Evolutionary conservation across 116 monocot genomes (phyloP).

Genomic region (Dioscorea cayenensis): DNA sequence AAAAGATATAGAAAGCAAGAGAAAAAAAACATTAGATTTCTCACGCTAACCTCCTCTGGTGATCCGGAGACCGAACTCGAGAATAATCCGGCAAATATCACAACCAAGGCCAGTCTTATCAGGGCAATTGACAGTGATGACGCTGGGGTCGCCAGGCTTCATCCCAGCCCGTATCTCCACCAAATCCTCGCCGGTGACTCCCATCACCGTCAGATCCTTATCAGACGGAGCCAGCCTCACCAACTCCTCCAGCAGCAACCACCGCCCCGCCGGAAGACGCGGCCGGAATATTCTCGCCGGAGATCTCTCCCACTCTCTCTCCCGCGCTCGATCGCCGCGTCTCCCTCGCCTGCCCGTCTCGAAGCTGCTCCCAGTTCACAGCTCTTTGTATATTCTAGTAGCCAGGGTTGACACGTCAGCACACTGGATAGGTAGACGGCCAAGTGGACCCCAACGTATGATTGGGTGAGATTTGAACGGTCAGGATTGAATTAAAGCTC

Average conservation of each 20-base stretch:
- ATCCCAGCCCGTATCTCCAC: slow-evolving; percentile 2
- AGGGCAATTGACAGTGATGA: slow-evolving; percentile 31
- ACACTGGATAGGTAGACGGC: no score
- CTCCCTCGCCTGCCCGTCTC: no score
- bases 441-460: no score
- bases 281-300: neutral
- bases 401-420: no score
- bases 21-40: neutral
- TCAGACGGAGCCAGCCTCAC: slow-evolving; percentile 4
- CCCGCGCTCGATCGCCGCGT: no score
- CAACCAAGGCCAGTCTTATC: slow-evolving; percentile 34
- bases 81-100: slow-evolving; percentile 24
- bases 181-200: slow-evolving; percentile 1
- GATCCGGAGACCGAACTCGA: slow-evolving; percentile 29
- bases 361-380: no score
- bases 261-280: neutral
- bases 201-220: slow-evolving; percentile 2
- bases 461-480: no score
- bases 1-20: neutral
- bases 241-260: neutral
- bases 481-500: no score
- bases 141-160: slow-evolving; percentile 7
- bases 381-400: no score
- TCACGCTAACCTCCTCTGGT: slow-evolving; percentile 15
- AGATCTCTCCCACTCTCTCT: neutral